A percentile compares a stretch with the other conserved stretches of the same genome.
Evolutionary conservation across 495 filamentous ascomycete species (phyloP).

Genomic region (Oidiodendron maius): DNA sequence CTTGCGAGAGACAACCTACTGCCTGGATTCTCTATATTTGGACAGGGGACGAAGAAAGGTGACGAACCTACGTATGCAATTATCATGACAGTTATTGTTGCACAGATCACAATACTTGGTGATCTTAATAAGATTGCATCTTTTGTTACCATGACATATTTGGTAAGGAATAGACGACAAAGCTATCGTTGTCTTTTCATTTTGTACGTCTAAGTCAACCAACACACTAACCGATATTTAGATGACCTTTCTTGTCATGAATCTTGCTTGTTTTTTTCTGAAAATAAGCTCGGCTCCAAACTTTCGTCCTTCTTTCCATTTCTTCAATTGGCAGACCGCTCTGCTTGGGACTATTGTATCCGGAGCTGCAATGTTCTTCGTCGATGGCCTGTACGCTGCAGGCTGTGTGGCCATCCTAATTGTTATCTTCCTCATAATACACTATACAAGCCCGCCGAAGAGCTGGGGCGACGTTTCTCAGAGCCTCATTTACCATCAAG

Average conservation of each 20-base stretch:
- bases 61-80: conserved; percentile 80
- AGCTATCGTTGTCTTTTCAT: background rate
- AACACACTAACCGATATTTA: conserved; percentile 16
- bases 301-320: conserved; percentile 81
- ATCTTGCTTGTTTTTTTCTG: conserved; percentile 79
- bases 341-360: conserved; percentile 66
- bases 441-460: conserved; percentile 79
- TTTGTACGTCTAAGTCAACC: too few species aligned
- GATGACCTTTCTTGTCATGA: conserved; percentile 72
- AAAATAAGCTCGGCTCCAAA: conserved; percentile 94
- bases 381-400: conserved; percentile 76
- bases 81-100: conserved; percentile 66
- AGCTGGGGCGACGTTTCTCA: conserved; percentile 89
- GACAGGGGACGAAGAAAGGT: conserved; percentile 64
- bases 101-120: conserved; percentile 76
- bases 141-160: conserved; percentile 83
- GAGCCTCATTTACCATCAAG: conserved; percentile 86
- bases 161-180: conserved; percentile 47
- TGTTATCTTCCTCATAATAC: conserved; percentile 74
- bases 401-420: conserved; percentile 69
- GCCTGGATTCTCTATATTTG: conserved; percentile 69
- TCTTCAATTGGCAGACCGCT: conserved; percentile 84
- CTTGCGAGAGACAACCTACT: conserved; percentile 75
- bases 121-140: conserved; percentile 87
- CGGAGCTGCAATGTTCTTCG: conserved; percentile 80